Evolutionary conservation across 305 asterid genomes (phyloP).

Genomic region (Fraxinus ornus): DNA sequence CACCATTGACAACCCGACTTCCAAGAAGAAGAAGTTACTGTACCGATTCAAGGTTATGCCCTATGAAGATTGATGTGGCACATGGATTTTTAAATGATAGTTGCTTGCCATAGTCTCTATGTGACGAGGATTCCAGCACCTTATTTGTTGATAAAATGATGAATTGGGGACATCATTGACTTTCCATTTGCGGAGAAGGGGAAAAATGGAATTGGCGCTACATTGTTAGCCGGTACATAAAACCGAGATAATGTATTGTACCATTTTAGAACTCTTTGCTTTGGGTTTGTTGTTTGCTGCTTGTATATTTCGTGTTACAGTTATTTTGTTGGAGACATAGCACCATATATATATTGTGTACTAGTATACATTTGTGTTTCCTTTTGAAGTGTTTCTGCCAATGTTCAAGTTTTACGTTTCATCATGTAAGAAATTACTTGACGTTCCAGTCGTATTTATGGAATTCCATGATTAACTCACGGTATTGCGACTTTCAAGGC

Average conservation of each 20-base stretch:
- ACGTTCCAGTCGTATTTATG: background rate
- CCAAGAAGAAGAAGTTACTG: conserved; percentile 74
- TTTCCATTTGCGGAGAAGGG: background rate
- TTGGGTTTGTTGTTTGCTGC: background rate
- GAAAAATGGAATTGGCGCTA: background rate
- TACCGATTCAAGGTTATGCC: conserved; percentile 79
- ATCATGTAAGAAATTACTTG: background rate
- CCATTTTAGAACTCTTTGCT: background rate
- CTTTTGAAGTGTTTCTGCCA: background rate
- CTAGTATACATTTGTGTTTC: background rate
- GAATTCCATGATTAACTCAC: background rate
- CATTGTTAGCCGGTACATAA: background rate
- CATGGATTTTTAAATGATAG: background rate
- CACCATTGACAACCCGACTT: conserved; percentile 71
- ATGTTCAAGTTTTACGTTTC: background rate
- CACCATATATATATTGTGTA: background rate
- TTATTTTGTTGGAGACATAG: background rate
- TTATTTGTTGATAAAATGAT: background rate
- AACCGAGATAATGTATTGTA: background rate
- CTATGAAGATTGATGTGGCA: conserved; percentile 23
- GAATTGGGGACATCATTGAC: background rate
- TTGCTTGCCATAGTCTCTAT: background rate
- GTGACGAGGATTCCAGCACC: background rate
- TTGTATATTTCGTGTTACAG: background rate
- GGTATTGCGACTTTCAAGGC: background rate